These are phyloP conservation scores for Leishmania guyanensis DNA, from an alignment of 208 protist genomes.

Conservation along the genomic window DNA sequence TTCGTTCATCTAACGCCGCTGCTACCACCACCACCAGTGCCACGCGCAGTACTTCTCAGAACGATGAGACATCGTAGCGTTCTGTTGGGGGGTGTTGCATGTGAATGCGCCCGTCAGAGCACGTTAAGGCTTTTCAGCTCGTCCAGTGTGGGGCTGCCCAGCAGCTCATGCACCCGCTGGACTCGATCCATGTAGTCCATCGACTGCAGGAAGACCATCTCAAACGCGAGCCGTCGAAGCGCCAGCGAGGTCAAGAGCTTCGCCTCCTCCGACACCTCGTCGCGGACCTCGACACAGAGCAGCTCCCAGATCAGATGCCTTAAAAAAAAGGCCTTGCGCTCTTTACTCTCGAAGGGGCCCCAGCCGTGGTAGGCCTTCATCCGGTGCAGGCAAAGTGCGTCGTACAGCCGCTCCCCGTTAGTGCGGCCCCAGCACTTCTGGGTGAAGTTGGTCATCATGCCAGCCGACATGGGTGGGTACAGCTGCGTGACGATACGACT, in stretches of 20 bases:
- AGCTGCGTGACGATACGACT: constrained; percentile 66
- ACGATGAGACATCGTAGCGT: neutral
- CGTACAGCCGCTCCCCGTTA: constrained; percentile 88
- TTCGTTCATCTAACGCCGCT: neutral
- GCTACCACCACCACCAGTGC: neutral
- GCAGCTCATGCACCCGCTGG: constrained; percentile 65
- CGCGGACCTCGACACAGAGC: constrained; percentile 55
- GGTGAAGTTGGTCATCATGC: constrained; percentile 92
- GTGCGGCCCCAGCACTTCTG: constrained; percentile 90
- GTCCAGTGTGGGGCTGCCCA: constrained; percentile 68
- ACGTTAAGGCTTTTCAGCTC: constrained; percentile 67
- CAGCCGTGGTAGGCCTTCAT: constrained; percentile 82
- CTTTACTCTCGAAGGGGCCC: constrained; percentile 77
- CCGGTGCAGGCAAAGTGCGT: constrained; percentile 70
- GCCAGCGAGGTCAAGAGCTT: constrained; percentile 65
- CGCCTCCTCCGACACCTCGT: constrained; percentile 60
- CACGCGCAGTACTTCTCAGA: neutral
- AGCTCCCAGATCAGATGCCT: constrained; percentile 84
- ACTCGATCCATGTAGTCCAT: constrained; percentile 90
- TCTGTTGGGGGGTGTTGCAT: neutral
- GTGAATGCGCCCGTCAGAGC: constrained; percentile 34
- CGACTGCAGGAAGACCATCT: constrained; percentile 85
- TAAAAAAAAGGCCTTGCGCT: constrained; percentile 87
- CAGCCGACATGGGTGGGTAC: constrained; percentile 73
- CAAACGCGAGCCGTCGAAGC: constrained; percentile 74